A percentile compares a stretch with the other conserved stretches of the same genome.
Evolutionary conservation across 768 basidiomycete genomes (phyloP).

Genomic region (Russula compacta): DNA sequence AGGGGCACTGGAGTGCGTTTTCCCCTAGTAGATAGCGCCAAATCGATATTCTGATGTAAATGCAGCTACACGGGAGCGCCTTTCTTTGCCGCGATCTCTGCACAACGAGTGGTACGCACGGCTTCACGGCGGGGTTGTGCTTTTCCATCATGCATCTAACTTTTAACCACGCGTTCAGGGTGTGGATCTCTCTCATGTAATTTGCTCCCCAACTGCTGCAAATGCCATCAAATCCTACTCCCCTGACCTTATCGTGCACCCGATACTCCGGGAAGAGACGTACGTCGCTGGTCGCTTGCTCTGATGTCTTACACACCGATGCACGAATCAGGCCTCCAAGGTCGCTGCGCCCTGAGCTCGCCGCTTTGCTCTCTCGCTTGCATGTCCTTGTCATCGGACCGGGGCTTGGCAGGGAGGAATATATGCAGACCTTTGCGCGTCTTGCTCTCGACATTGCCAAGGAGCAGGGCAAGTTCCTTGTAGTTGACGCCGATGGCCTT

Average conservation of each 20-base stretch:
- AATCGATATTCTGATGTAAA: not conserved
- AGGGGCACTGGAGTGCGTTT: slow-evolving; percentile 80
- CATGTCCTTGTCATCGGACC: slow-evolving; percentile 93
- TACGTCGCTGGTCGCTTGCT: slow-evolving; percentile 29
- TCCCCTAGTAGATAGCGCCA: not conserved
- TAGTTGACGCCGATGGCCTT: slow-evolving; percentile 91
- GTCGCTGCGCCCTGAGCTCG: slow-evolving; percentile 42
- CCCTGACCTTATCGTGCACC: slow-evolving; percentile 95
- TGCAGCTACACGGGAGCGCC: slow-evolving; percentile 92
- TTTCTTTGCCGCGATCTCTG: slow-evolving; percentile 89
- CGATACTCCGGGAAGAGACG: slow-evolving; percentile 67
- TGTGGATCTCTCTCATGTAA: slow-evolving; percentile 92
- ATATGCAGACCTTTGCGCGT: slow-evolving; percentile 81
- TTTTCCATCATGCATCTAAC: not conserved
- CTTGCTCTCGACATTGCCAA: slow-evolving; percentile 68
- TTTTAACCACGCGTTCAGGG: slow-evolving; percentile 40
- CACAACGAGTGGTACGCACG: slow-evolving; percentile 64
- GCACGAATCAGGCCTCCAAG: slow-evolving; percentile 35
- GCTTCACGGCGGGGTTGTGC: not conserved
- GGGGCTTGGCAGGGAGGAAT: slow-evolving; percentile 81
- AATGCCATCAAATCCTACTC: slow-evolving; percentile 94
- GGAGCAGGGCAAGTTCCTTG: slow-evolving; percentile 69
- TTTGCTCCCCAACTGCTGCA: slow-evolving; percentile 90
- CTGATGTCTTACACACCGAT: not conserved
- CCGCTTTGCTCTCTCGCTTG: slow-evolving; percentile 70